phyloP scores from a whole-genome alignment of 23 red algal genomes.

The Gracilaria gracilis region DNA sequence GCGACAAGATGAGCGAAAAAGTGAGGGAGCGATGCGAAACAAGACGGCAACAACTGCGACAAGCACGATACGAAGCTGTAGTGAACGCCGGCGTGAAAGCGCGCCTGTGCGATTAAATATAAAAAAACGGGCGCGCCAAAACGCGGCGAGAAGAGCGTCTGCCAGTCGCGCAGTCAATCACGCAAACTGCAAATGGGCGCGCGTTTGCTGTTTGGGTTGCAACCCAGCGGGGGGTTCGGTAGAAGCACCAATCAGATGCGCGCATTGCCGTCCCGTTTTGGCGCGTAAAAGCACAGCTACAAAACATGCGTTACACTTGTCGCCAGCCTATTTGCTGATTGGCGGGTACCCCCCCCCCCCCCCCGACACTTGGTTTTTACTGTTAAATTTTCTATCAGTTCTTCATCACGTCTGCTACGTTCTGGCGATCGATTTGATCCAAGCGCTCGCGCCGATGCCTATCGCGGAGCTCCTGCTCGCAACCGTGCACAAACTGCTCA shows the following conservation, averaged over 20 bases:
- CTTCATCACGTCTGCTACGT: slow-evolving; percentile 11
- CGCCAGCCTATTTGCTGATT: not conserved
- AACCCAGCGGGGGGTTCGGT: not conserved
- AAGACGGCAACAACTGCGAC: not conserved
- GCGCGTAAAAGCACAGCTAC: not conserved
- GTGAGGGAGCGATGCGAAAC: no score
- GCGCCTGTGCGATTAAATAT: not conserved
- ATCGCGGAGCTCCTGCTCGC: slow-evolving; percentile 7
- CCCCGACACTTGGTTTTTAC: not conserved
- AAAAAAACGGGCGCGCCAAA: not conserved
- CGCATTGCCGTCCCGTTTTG: not conserved
- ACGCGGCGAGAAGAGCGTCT: not conserved
- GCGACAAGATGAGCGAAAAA: no score
- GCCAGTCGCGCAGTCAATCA: not conserved
- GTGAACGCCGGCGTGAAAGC: no score
- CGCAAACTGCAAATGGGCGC: not conserved
- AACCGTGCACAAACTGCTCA: slow-evolving; percentile 54
- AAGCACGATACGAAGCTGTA: not conserved
- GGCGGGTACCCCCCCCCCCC: no score
- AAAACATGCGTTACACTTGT: not conserved
- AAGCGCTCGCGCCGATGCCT: not conserved
- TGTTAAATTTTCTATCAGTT: not conserved
- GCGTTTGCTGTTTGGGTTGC: no score
- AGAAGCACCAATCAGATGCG: slow-evolving; percentile 12
- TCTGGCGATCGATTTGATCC: slow-evolving; percentile 24